These are phyloP conservation scores for Ploettnerulaceae sp. DNA, from an alignment of 2,329 filamentous ascomycete species.

Conservation along the genomic window DNA sequence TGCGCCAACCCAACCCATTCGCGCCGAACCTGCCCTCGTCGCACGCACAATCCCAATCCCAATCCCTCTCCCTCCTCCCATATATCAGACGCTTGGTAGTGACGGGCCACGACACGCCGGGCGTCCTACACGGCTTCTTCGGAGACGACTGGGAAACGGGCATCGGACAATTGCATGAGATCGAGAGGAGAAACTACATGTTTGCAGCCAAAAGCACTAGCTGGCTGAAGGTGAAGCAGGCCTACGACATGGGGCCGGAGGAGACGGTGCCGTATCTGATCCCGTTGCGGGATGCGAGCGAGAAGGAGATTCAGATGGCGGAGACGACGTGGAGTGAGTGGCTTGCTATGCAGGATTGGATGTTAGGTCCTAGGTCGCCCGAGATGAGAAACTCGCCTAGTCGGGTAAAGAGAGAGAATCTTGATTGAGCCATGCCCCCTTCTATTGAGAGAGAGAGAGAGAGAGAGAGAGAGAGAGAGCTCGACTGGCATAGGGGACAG, in stretches of 20 bases:
- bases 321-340: constrained; percentile 90
- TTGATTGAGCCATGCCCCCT: constrained; percentile 12
- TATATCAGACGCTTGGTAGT: constrained; percentile 87
- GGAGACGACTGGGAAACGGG: constrained; percentile 87
- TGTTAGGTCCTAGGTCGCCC: constrained; percentile 64
- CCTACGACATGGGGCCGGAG: constrained; percentile 81
- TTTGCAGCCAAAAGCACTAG: constrained; percentile 91
- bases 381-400: constrained; percentile 11
- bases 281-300: constrained; percentile 70
- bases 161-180: constrained; percentile 77
- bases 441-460: too few species aligned
- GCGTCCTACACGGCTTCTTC: constrained; percentile 91
- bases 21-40: constrained; percentile 23
- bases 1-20: constrained; percentile 27
- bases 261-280: constrained; percentile 85
- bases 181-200: constrained; percentile 88
- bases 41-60: constrained; percentile 15
- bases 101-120: constrained; percentile 83
- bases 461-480: too few species aligned
- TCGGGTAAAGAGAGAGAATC: constrained; percentile 23
- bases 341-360: constrained; percentile 97
- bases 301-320: constrained; percentile 76
- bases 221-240: constrained; percentile 83
- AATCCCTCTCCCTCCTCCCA: constrained; percentile 66
- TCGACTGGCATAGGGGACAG: background rate